Base-by-base conservation (phyloP, 495 filamentous ascomycete species). In the Tuber aestivum region DNA sequence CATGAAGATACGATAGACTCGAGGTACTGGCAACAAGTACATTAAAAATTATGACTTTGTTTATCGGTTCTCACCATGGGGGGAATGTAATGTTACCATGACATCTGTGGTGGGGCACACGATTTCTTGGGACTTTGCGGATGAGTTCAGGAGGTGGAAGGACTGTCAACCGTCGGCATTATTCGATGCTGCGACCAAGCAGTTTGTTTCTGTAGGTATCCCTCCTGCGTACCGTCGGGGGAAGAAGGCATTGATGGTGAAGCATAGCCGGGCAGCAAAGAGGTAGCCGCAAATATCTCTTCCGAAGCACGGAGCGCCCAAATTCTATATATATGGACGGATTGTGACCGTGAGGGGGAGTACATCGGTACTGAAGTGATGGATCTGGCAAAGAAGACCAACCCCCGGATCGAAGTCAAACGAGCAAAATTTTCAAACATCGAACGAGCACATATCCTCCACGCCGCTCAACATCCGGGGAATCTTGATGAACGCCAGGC, bases 291-390 rank as follows among this genome's bases (percentile, higher is more conserved):
- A 8, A 99, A 99, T 81, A 98, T 99, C 81, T 87, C 90, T 70
- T 84, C 86, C 9, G 90, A 95, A 83, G 95, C 96, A 20, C 88
- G 88, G 69, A 87, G 88, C 79, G 85, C 89, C 73, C 87, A 86
- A 79, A 89, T 89, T 32, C 87, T 99, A 21, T 95, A 94, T 83
- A 97, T 99, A 80, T 99, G 95, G 95, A 99, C 95, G 1, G 95
- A 99, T 87, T 98, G 95, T 85, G 95, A 99, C 87, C 90, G 94
- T 71, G 95, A 99, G 87, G 95, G 95, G 23, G 95, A 99, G 84
- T 91, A 97, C 80, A 99, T 99, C 77, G 95, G 95, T 1, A 86
- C 91, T n/a, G 96, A 98, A 82, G 94, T 99, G 72, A 90, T 93
- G 50, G 88, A 92, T 74, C 90, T 94, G 48, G 95, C 96, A 27